Evolutionary conservation across 2,329 filamentous ascomycete species (phyloP).

Genomic region (Colletotrichum paranaense): DNA sequence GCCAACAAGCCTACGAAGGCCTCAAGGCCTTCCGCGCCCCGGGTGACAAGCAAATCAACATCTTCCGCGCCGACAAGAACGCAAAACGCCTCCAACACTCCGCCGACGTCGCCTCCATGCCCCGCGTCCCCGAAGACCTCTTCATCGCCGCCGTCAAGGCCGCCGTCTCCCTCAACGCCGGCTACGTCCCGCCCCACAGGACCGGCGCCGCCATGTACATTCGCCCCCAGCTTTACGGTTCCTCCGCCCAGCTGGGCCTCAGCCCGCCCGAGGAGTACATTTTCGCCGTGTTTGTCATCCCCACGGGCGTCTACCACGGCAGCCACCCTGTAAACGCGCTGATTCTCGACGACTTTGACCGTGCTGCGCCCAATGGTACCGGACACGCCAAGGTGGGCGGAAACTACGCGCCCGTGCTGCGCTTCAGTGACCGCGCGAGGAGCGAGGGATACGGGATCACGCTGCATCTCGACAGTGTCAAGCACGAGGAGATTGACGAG

Average conservation of each 20-base stretch:
- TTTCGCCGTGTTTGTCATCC: conserved; percentile 89
- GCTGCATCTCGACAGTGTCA: conserved; percentile 88
- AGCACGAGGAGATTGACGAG: conserved; percentile 89
- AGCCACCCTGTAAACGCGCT: conserved; percentile 87
- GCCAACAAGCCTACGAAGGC: conserved; percentile 98
- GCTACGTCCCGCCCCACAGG: conserved; percentile 88
- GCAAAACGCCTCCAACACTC: conserved; percentile 87
- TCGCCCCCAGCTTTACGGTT: conserved; percentile 88
- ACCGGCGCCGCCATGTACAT: conserved; percentile 95
- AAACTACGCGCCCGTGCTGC: conserved; percentile 93
- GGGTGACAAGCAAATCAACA: conserved; percentile 74
- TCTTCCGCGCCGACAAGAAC: conserved; percentile 91
- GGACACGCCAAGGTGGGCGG: conserved; percentile 95
- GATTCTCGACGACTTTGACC: conserved; percentile 93
- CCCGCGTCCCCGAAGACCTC: conserved; percentile 78
- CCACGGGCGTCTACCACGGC: conserved; percentile 94
- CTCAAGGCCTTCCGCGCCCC: conserved; percentile 93
- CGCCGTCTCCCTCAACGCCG: conserved; percentile 89
- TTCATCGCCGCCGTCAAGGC: conserved; percentile 83
- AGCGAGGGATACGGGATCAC: conserved; percentile 91
- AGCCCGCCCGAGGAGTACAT: conserved; percentile 92
- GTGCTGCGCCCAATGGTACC: conserved; percentile 89
- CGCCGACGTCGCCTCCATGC: conserved; percentile 85
- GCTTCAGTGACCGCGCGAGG: conserved; percentile 86
- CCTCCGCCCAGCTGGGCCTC: conserved; percentile 86